phyloP scores from a whole-genome alignment of 2,329 filamentous ascomycete genomes.

The Talaromyces atroroseus region DNA sequence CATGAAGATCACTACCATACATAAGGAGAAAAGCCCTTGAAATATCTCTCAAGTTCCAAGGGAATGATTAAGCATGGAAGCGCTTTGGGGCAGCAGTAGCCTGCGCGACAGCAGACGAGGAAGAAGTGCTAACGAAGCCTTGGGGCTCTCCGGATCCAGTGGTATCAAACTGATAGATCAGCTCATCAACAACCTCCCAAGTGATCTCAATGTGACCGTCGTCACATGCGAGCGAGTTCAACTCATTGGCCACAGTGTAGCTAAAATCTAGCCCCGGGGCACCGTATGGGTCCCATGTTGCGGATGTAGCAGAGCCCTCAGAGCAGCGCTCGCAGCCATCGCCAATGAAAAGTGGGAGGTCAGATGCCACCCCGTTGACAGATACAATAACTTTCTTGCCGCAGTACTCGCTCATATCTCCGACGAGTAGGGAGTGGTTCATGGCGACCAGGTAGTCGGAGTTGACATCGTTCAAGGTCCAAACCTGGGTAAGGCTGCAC shows the following conservation, averaged over 20 bases:
- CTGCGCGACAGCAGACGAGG: neutral
- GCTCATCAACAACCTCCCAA: constrained; percentile 13
- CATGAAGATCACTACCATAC: no score
- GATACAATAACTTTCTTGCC: constrained; percentile 10
- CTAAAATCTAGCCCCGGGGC: constrained; percentile 11
- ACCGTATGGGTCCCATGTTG: neutral
- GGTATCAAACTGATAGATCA: constrained; percentile 10
- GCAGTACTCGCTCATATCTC: constrained; percentile 10
- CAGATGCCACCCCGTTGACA: constrained; percentile 9
- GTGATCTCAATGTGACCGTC: constrained; percentile 11
- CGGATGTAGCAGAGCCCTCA: neutral
- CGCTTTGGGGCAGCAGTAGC: neutral
- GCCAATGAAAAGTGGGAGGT: constrained; percentile 11
- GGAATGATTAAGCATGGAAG: neutral
- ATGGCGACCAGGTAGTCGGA: constrained; percentile 13
- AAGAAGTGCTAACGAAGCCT: constrained; percentile 1
- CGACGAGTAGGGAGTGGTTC: constrained; percentile 10
- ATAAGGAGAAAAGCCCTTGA: neutral
- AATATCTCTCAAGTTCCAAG: neutral
- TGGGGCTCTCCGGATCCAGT: constrained; percentile 5
- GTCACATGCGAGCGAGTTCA: constrained; percentile 3
- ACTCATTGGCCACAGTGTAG: constrained; percentile 1
- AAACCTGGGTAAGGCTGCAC: constrained; percentile 13
- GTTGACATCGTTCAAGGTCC: constrained; percentile 10
- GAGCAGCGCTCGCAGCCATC: constrained; percentile 11